phyloP scores from a whole-genome alignment of 129 eudicot genomes.

The Oenanthe sinensis region DNA sequence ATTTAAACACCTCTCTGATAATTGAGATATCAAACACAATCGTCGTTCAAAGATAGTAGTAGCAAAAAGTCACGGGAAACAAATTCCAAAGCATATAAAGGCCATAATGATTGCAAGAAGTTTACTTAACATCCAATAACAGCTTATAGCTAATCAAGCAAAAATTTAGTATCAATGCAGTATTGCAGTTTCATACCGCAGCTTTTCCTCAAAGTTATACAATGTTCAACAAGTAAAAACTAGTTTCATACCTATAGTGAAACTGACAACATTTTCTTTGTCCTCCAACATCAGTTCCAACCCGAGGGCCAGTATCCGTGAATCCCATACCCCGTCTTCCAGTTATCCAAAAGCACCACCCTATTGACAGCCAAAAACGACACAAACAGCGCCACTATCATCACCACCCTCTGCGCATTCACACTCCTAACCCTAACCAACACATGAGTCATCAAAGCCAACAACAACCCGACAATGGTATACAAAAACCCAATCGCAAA shows the following conservation, averaged over 20 bases:
- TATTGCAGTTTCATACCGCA: background rate
- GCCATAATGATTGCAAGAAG: background rate
- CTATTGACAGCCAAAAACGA: conserved; percentile 50
- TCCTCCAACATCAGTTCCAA: conserved; percentile 21
- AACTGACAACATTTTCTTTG: too few relatives aligned
- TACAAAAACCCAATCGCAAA: conserved; percentile 45
- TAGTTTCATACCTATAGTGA: conserved; percentile 19
- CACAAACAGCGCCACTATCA: conserved; percentile 31
- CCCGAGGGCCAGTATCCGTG: conserved; percentile 49
- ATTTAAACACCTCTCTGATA: background rate
- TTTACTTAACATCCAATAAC: background rate
- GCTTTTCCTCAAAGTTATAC: background rate
- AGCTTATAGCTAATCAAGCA: background rate
- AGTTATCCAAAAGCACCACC: conserved; percentile 49
- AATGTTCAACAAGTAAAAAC: conserved; percentile 4
- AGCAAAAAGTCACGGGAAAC: background rate
- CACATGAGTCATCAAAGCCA: conserved; percentile 39
- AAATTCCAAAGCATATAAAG: background rate
- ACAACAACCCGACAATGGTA: conserved; percentile 38
- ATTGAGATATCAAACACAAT: background rate
- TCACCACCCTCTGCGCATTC: conserved; percentile 37
- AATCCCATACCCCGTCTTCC: conserved; percentile 55
- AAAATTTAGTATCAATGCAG: background rate
- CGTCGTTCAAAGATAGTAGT: background rate
- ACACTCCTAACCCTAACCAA: conserved; percentile 30